Evolutionary conservation across 768 basidiomycete genomes (phyloP).

Genomic region (Pilatotrama ljubarskyi): DNA sequence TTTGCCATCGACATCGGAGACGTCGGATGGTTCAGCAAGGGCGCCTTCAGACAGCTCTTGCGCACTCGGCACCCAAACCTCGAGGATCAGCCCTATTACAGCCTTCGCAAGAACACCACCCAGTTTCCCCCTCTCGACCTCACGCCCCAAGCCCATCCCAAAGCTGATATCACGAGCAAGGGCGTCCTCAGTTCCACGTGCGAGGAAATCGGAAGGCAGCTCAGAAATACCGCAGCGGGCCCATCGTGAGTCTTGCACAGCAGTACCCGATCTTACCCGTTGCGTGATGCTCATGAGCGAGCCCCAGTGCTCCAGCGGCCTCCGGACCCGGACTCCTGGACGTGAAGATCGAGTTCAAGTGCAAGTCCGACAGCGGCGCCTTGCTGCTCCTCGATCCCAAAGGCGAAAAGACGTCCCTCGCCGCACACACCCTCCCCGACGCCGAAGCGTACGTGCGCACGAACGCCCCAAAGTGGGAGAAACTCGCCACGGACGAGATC

Average conservation of each 20-base stretch:
- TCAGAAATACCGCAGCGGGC: too few relatives aligned
- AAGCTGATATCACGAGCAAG: too few relatives aligned
- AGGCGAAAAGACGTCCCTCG: not conserved
- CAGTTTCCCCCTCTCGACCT: not conserved
- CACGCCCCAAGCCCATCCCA: too few relatives aligned
- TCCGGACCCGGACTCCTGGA: too few relatives aligned
- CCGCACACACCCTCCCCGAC: not conserved
- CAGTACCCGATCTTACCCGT: too few relatives aligned
- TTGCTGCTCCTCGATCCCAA: not conserved
- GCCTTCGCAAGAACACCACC: not conserved
- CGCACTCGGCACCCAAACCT: not conserved
- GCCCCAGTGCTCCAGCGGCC: too few relatives aligned
- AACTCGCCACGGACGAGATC: not conserved
- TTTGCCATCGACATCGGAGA: not conserved
- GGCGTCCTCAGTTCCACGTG: too few relatives aligned
- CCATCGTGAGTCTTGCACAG: too few relatives aligned
- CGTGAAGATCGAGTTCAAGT: too few relatives aligned
- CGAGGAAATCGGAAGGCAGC: too few relatives aligned
- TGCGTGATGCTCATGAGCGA: too few relatives aligned
- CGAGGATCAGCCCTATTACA: not conserved
- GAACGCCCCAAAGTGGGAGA: not conserved
- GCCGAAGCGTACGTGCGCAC: not conserved
- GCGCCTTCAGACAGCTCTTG: not conserved
- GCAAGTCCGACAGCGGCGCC: not conserved
- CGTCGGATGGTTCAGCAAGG: not conserved